A percentile compares a stretch with the other conserved stretches of the same genome.
Evolutionary conservation across 495 filamentous ascomycete species (phyloP).

Genomic region (Cetradonia linearis): DNA sequence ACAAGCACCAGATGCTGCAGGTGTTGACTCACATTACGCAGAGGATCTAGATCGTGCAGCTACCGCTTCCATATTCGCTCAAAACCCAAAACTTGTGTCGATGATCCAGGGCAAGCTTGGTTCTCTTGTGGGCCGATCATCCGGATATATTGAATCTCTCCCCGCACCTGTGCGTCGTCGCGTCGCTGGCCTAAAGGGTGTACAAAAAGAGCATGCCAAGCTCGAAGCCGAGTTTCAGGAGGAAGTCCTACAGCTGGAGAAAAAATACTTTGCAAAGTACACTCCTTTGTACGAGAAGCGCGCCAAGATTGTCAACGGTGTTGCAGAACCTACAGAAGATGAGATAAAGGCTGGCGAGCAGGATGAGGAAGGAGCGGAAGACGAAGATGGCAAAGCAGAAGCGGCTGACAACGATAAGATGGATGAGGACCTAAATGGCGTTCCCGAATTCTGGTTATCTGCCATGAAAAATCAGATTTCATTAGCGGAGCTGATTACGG

Average conservation of each 20-base stretch:
- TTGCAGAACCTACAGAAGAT: conserved; percentile 69
- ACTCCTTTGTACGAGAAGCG: conserved; percentile 96
- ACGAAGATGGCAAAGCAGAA: conserved; percentile 37
- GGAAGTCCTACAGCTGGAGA: conserved; percentile 93
- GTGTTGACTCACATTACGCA: conserved; percentile 31
- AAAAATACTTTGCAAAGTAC: conserved; percentile 98
- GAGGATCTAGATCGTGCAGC: conserved; percentile 82
- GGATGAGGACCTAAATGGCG: conserved; percentile 56
- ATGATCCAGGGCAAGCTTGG: conserved; percentile 97
- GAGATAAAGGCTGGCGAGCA: conserved; percentile 81
- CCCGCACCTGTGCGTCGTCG: conserved; percentile 80
- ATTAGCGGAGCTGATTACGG: conserved; percentile 95
- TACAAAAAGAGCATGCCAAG: conserved; percentile 97
- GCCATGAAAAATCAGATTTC: conserved; percentile 99
- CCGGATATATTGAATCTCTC: conserved; percentile 95
- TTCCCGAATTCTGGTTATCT: conserved; percentile 98
- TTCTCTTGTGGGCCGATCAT: conserved; percentile 84
- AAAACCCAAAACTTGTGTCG: conserved; percentile 82
- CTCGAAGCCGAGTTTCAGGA: conserved; percentile 97
- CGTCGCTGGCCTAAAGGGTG: conserved; percentile 88
- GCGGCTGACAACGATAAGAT: conserved; percentile 32
- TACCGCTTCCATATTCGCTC: conserved; percentile 83
- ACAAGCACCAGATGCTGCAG: conserved; percentile 1
- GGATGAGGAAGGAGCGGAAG: conserved; percentile 56
- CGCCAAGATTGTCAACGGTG: conserved; percentile 84